Base-by-base conservation (phyloP, 257 asterid genomes). In the Fraxinus excelsior region DNA sequence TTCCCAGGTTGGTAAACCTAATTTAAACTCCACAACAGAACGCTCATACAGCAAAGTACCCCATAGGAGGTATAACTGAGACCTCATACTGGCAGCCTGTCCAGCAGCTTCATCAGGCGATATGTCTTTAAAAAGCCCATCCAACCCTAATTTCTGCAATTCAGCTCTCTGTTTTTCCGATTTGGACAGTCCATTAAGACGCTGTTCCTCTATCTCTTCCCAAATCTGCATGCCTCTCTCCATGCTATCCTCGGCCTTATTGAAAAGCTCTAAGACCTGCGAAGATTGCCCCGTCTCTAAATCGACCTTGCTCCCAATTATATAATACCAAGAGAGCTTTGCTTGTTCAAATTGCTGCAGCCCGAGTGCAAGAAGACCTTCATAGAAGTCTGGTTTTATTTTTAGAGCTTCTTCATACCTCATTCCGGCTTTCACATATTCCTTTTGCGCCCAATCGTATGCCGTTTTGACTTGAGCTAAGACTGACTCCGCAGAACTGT, bases 171-270 rank as follows among this genome's bases (percentile, higher is more conserved):
- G 87, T 72, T 91, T 88, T 49, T 91, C 97, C 12, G 78, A 77
- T 77, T 85, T 90, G 6, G 96, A 90, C 46, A 92, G 91, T 40
- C 99, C 98, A 68, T 95, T 93, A 62, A 95, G 96, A 68, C 94
- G 92, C 67, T 90, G 90, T 77, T 95, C 99, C 76, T 95, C 98
- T 90, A 90, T 87, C 89, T 88, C 96, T 86, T 95, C 99, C 99
- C 97, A 93, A 78, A 91, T 85, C 73, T 95, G 93, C 86, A 89
- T 88, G 74, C 98, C 99, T 86, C 84, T 90, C 83, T 92, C 98
- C 91, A 95, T 90, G 86, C 93, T 88, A 81, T 95, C 99, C 86
- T 95, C 99, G 5, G 99, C 97, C 86, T 84, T 91, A 89, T 95
- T 93, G 80, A 87, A 95, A 19, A 96, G 84, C 78, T 96, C 97